These are phyloP conservation scores for Periconia digitata DNA, from an alignment of 2,329 filamentous ascomycete genomes.

Conservation along the genomic window DNA sequence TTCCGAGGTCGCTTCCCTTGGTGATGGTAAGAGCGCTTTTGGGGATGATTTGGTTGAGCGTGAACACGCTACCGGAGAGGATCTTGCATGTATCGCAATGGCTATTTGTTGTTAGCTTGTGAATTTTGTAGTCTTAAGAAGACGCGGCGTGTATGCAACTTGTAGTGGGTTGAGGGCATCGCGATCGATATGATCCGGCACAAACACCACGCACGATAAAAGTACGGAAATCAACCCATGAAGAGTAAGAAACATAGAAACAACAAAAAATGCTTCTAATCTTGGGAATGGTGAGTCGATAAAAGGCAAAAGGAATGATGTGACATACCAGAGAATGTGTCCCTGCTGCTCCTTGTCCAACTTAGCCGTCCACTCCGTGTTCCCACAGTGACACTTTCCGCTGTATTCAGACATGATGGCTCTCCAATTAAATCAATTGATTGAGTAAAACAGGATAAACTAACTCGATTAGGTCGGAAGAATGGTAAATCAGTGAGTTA, in stretches of 20 bases:
- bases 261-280: neutral
- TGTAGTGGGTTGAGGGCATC: no score
- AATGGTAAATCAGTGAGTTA: neutral
- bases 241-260: neutral
- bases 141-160: no score
- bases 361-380: slow-evolving; percentile 55
- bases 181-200: no score
- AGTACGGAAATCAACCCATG: neutral
- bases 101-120: slow-evolving; percentile 32
- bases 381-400: slow-evolving; percentile 59
- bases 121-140: neutral
- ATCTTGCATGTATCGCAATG: slow-evolving; percentile 62
- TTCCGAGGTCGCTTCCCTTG: slow-evolving; percentile 51
- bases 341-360: slow-evolving; percentile 49
- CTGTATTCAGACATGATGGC: slow-evolving; percentile 47
- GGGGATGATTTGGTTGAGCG: slow-evolving; percentile 58
- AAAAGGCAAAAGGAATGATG: neutral
- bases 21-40: slow-evolving; percentile 54
- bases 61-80: slow-evolving; percentile 54
- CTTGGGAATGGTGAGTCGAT: neutral
- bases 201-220: no score
- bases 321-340: slow-evolving; percentile 49
- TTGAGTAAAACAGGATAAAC: neutral
- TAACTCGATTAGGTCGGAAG: neutral
- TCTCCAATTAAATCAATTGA: neutral